These are phyloP conservation scores for Liquidambar formosana DNA, from an alignment of 164 flowering plant genomes.

Conservation along the genomic window DNA sequence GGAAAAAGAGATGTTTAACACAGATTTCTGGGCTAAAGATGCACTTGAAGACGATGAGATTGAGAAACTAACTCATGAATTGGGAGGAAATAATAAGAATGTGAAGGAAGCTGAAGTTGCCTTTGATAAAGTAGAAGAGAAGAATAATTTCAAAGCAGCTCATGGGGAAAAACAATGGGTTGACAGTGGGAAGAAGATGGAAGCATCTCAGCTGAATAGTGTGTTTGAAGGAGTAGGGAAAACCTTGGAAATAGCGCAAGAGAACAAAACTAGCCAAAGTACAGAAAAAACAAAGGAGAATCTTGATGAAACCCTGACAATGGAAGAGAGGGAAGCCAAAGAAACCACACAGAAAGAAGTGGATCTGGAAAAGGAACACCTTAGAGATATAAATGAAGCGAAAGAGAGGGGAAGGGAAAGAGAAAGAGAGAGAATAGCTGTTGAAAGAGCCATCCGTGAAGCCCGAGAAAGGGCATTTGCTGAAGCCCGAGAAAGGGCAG, in stretches of 20 bases:
- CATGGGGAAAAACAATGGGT: conserved; percentile 13
- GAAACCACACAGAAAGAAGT: conserved; percentile 15
- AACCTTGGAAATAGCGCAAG: conserved; percentile 11
- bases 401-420: conserved; percentile 41
- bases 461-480: conserved; percentile 82
- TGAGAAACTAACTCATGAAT: conserved; percentile 14
- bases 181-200: conserved; percentile 9
- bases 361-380: conserved; percentile 17
- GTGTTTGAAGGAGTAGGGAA: neutral
- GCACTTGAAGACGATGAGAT: conserved; percentile 9
- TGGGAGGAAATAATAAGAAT: conserved; percentile 4
- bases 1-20: conserved; percentile 19
- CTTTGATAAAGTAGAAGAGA: conserved; percentile 11
- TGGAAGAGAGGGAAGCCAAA: conserved; percentile 23
- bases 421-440: conserved; percentile 52
- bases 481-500: conserved; percentile 79
- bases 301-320: conserved; percentile 4
- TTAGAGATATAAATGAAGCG: conserved; percentile 26
- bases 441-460: conserved; percentile 86
- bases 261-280: conserved; percentile 13
- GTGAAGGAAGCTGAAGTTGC: conserved; percentile 15
- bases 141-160: conserved; percentile 5
- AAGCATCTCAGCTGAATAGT: conserved; percentile 2
- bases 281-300: conserved; percentile 11
- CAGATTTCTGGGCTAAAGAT: conserved; percentile 8